Evolutionary conservation across 305 asterid species (phyloP).

Genomic region (Fraxinus floribunda): DNA sequence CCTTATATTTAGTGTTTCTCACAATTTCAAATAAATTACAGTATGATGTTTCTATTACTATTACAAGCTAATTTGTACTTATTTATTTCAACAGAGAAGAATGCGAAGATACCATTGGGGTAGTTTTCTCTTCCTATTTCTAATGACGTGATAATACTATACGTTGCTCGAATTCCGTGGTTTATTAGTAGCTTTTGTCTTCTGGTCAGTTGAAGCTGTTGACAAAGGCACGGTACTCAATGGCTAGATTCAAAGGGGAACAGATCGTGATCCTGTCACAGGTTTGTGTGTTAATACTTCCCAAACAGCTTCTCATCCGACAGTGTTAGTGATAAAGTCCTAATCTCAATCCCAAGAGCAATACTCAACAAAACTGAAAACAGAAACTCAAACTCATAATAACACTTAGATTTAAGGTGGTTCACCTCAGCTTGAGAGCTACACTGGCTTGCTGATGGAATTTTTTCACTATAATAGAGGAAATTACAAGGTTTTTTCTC

Average conservation of each 20-base stretch:
- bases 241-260: slow-evolving; percentile 69
- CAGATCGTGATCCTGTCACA: slow-evolving; percentile 87
- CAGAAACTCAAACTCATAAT: background rate
- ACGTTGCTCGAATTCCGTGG: slow-evolving; percentile 29
- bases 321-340: background rate
- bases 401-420: background rate
- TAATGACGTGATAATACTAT: slow-evolving; percentile 37
- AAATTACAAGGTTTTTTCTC: background rate
- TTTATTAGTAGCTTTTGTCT: slow-evolving; percentile 24
- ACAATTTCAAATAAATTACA: background rate
- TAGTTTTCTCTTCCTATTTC: slow-evolving; percentile 26
- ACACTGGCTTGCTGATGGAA: background rate
- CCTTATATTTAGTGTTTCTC: background rate
- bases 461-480: background rate
- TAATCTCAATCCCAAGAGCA: background rate
- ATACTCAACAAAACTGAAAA: background rate
- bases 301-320: slow-evolving; percentile 8
- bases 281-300: slow-evolving; percentile 38
- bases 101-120: slow-evolving; percentile 95
- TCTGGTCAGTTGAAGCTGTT: slow-evolving; percentile 64
- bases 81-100: slow-evolving; percentile 70
- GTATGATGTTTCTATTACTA: slow-evolving; percentile 18
- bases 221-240: slow-evolving; percentile 62
- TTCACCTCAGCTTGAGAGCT: background rate
- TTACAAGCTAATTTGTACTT: slow-evolving; percentile 23